A percentile compares a stretch with the other conserved stretches of the same genome.
Conservation (phyloP, 306 rosid species). For the Cyclanthera cordifolia region DNA sequence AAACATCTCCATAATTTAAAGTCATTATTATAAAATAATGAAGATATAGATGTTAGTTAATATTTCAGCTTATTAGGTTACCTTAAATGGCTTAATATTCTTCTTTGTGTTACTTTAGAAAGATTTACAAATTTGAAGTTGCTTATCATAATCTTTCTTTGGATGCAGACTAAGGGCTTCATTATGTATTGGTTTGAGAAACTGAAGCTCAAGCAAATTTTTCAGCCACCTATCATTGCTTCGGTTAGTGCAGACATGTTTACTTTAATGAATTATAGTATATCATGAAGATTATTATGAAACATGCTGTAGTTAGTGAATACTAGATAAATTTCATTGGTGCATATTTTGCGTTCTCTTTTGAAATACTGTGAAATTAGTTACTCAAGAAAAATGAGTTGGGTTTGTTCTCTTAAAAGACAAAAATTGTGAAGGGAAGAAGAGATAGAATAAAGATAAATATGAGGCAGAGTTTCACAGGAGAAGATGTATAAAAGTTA, state of each 20-base stretch:
- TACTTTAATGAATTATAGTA: neutral
- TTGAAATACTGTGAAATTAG: neutral
- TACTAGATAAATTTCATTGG: neutral
- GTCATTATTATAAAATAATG: neutral
- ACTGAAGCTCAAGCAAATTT: constrained; percentile 85
- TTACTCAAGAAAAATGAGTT: neutral
- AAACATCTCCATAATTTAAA: neutral
- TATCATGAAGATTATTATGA: neutral
- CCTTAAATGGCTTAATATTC: neutral
- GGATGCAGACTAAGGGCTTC: constrained; percentile 46
- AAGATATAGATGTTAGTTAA: neutral
- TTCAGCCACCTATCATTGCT: constrained; percentile 94
- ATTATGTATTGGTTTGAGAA: constrained; percentile 38
- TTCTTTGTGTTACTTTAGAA: neutral
- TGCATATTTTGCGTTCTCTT: neutral
- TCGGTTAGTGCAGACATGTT: constrained; percentile 46
- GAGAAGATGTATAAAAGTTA: neutral
- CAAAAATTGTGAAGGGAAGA: neutral
- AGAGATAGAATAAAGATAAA: neutral
- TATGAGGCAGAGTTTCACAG: neutral
- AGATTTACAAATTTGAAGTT: neutral
- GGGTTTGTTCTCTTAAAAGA: neutral
- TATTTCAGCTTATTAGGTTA: neutral
- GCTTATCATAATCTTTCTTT: constrained; percentile 15
- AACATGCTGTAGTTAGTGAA: neutral